Conservation (phyloP, 805 yeast species). For the Cyberlindnera petersonii region DNA sequence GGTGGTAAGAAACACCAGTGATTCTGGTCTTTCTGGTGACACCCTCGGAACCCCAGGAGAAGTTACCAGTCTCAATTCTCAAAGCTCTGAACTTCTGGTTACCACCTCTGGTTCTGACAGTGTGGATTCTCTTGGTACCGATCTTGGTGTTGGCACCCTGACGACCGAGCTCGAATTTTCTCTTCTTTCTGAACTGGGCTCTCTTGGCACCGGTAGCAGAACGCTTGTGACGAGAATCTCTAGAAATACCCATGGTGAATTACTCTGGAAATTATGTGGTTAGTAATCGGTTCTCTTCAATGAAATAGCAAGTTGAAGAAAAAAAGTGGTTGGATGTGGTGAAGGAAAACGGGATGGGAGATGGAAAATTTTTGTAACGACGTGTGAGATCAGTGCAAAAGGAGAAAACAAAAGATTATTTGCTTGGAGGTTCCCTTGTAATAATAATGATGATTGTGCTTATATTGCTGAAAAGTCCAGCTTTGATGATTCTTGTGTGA, state of each 20-base stretch:
- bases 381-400: too few species aligned
- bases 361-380: too few species aligned
- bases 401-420: too few species aligned
- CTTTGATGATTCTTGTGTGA: too few species aligned
- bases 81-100: slow-evolving; percentile 99
- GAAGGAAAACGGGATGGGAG: too few species aligned
- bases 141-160: slow-evolving; percentile 99
- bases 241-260: slow-evolving; percentile 96
- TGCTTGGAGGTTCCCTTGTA: too few species aligned
- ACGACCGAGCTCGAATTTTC: slow-evolving; percentile 99
- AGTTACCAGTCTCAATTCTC: slow-evolving; percentile 98
- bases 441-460: too few species aligned
- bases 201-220: slow-evolving; percentile 99
- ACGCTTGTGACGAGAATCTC: slow-evolving; percentile 99
- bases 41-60: slow-evolving; percentile 99
- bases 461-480: too few species aligned
- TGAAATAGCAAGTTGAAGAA: not conserved
- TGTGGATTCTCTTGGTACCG: slow-evolving; percentile 97
- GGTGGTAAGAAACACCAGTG: slow-evolving; percentile 97
- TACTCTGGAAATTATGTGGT: slow-evolving; percentile 7
- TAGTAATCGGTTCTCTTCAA: not conserved
- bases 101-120: slow-evolving; percentile 99
- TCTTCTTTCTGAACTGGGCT: slow-evolving; percentile 99
- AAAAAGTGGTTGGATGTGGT: not conserved
- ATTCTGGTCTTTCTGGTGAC: slow-evolving; percentile 98